Percentiles rank a stretch among this genome's conserved stretches.
Evolutionary conservation across 805 yeast species (phyloP).

Genomic region (Candida wancherniae): DNA sequence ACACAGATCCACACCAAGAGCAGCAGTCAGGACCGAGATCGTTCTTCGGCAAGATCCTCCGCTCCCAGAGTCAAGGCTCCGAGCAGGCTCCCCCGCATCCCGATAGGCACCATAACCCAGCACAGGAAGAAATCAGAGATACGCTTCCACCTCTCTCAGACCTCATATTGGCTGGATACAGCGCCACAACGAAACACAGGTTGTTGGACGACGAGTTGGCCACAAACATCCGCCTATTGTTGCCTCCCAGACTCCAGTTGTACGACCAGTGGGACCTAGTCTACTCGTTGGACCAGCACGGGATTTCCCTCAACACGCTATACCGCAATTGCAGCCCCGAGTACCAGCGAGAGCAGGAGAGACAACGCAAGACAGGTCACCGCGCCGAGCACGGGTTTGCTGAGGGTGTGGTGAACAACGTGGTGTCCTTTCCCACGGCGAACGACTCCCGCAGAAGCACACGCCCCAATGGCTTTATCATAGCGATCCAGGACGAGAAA

Average conservation of each 20-base stretch:
- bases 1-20: too few species aligned
- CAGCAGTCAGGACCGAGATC: slow-evolving; percentile 5
- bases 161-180: slow-evolving; percentile 57
- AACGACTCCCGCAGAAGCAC: slow-evolving; percentile 13
- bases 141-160: slow-evolving; percentile 49
- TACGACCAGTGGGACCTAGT: slow-evolving; percentile 71
- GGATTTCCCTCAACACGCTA: slow-evolving; percentile 77
- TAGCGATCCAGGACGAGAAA: slow-evolving; percentile 63
- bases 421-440: slow-evolving; percentile 24
- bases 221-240: slow-evolving; percentile 61
- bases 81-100: slow-evolving; percentile 1
- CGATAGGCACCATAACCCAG: neutral
- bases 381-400: slow-evolving; percentile 31
- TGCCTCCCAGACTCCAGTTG: slow-evolving; percentile 78
- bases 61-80: slow-evolving; percentile 7
- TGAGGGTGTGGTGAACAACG: slow-evolving; percentile 28
- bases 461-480: slow-evolving; percentile 61
- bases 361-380: slow-evolving; percentile 10
- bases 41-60: slow-evolving; percentile 8
- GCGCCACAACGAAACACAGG: slow-evolving; percentile 49
- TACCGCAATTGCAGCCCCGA: slow-evolving; percentile 53
- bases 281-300: slow-evolving; percentile 89
- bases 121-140: slow-evolving; percentile 3
- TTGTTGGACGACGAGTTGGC: slow-evolving; percentile 63
- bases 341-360: slow-evolving; percentile 23